Conservation (phyloP, 352 stramenopile species). For the Phytophthora pistaciae region DNA sequence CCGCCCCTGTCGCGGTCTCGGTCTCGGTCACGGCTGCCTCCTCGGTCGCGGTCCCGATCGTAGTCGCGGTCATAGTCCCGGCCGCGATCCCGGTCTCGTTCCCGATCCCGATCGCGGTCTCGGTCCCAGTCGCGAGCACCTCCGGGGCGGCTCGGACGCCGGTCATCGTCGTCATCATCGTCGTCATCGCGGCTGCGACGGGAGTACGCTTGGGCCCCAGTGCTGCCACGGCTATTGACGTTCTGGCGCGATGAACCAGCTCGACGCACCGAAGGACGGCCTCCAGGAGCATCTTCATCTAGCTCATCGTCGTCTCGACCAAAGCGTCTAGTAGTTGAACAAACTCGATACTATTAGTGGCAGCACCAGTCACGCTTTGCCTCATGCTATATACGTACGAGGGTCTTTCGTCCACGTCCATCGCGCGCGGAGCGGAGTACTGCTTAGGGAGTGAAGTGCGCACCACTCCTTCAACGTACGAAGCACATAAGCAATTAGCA, state of each 20-base stretch:
- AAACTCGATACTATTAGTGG: background rate
- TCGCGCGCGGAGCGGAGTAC: slow-evolving; percentile 76
- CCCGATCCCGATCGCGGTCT: slow-evolving; percentile 41
- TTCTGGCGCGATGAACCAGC: slow-evolving; percentile 29
- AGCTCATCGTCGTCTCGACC: slow-evolving; percentile 75
- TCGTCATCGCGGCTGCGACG: slow-evolving; percentile 49
- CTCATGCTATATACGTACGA: slow-evolving; percentile 57
- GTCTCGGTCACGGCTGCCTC: slow-evolving; percentile 44
- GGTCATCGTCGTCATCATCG: slow-evolving; percentile 55
- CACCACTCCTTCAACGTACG: slow-evolving; percentile 59
- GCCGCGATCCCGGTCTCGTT: slow-evolving; percentile 40
- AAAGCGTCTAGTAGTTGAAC: slow-evolving; percentile 55
- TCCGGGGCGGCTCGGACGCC: slow-evolving; percentile 39
- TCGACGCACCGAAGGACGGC: slow-evolving; percentile 31
- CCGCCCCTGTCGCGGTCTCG: slow-evolving; percentile 44
- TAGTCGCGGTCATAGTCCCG: slow-evolving; percentile 40
- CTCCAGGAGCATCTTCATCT: slow-evolving; percentile 50
- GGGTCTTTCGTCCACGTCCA: slow-evolving; percentile 84
- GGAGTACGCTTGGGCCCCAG: slow-evolving; percentile 29
- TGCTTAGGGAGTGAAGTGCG: slow-evolving; percentile 79
- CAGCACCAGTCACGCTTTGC: no score
- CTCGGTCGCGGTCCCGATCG: slow-evolving; percentile 41
- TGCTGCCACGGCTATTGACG: slow-evolving; percentile 14
- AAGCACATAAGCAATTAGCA: slow-evolving; percentile 3
- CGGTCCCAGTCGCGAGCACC: slow-evolving; percentile 47